Conservation (phyloP, 2,329 filamentous ascomycete species). For the Colletotrichum sp. region DNA sequence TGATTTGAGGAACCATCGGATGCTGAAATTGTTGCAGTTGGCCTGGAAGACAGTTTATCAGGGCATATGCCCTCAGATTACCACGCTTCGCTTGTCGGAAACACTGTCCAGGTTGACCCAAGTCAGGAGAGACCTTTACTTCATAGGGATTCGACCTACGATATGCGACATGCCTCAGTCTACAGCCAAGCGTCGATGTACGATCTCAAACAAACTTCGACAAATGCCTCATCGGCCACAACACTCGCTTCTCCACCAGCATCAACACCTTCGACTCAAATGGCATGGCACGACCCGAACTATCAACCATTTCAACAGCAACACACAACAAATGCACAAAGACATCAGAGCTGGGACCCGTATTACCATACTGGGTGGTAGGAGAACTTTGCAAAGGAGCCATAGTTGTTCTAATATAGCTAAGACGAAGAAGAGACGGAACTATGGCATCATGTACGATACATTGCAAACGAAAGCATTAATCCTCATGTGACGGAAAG, state of each 20-base stretch:
- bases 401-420: not conserved
- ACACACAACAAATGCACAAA: not conserved
- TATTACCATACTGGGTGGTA: slow-evolving; percentile 5
- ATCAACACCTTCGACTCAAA: not conserved
- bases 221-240: not conserved
- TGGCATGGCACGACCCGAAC: not conserved
- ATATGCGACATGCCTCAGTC: not conserved
- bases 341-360: not conserved
- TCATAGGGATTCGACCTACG: not conserved
- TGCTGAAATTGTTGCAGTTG: not conserved
- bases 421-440: not conserved
- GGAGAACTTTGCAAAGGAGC: not conserved
- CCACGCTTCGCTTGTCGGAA: not conserved
- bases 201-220: not conserved
- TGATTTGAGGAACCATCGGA: not conserved
- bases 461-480: not conserved
- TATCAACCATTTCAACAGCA: not conserved
- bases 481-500: not conserved
- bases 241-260: not conserved
- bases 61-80: slow-evolving; percentile 17
- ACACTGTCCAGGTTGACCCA: not conserved
- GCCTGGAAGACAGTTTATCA: slow-evolving; percentile 12
- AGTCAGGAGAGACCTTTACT: slow-evolving; percentile 4
- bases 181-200: not conserved
- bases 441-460: not conserved